Percentiles rank a stretch among this genome's conserved stretches.
Evolutionary conservation across 768 basidiomycete species (phyloP).

Genomic region (Nidularia sp.): DNA sequence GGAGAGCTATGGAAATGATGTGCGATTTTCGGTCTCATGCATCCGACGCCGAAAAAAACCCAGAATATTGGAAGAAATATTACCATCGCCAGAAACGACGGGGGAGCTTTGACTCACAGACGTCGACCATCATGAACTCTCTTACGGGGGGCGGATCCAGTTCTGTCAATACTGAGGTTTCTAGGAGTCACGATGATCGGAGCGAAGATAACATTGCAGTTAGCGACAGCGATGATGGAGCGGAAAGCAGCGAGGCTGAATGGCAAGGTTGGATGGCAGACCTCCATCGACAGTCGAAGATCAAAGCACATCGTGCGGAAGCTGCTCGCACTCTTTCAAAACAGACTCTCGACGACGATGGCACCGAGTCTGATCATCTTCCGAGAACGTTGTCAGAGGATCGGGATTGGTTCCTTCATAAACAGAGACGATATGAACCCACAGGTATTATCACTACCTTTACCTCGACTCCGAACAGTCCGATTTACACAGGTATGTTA

Average conservation of each 20-base stretch:
- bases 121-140: too few relatives aligned
- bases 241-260: slow-evolving; percentile 49
- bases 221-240: slow-evolving; percentile 31
- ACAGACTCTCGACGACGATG: neutral
- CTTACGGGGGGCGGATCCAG: neutral
- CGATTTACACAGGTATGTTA: neutral
- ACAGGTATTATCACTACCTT: neutral
- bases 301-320: neutral
- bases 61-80: too few relatives aligned
- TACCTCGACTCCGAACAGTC: neutral
- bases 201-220: slow-evolving; percentile 8
- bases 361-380: neutral
- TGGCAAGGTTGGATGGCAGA: slow-evolving; percentile 69
- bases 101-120: too few relatives aligned
- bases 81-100: too few relatives aligned
- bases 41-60: too few relatives aligned
- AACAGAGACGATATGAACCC: neutral
- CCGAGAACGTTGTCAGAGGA: neutral
- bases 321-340: neutral
- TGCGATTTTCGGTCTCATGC: slow-evolving; percentile 1
- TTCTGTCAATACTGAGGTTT: neutral
- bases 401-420: neutral
- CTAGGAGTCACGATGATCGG: neutral
- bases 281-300: slow-evolving; percentile 30
- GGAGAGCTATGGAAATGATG: slow-evolving; percentile 48